Conservation (phyloP, 306 rosid genomes). For the Ochetophila trinervis region DNA sequence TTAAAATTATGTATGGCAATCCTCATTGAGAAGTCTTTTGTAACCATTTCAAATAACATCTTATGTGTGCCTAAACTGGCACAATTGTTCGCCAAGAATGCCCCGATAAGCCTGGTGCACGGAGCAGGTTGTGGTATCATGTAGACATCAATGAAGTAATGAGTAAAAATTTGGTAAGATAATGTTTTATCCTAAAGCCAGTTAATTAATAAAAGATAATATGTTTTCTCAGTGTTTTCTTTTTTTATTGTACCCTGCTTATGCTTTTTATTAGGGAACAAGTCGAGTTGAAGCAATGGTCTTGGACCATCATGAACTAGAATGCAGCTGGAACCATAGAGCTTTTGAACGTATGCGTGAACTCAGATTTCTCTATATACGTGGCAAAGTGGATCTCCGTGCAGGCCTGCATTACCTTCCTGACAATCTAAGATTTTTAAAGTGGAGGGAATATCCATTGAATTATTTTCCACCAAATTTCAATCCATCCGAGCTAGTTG, state of each 20-base stretch:
- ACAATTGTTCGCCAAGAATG: constrained; percentile 27
- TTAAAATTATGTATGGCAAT: constrained; percentile 23
- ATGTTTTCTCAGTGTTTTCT: too few relatives aligned
- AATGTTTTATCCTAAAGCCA: too few relatives aligned
- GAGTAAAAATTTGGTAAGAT: too few relatives aligned
- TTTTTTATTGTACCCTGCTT: neutral
- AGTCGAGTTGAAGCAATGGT: constrained; percentile 6
- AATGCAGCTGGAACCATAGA: neutral
- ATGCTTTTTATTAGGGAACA: constrained; percentile 12
- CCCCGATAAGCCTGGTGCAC: constrained; percentile 8
- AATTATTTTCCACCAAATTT: neutral
- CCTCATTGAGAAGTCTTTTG: constrained; percentile 23
- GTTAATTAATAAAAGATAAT: too few relatives aligned
- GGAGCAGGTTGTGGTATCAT: constrained; percentile 32
- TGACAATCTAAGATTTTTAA: constrained; percentile 3
- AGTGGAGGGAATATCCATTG: constrained; percentile 21
- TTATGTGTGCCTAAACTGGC: constrained; percentile 39
- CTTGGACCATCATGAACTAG: neutral
- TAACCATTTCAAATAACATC: neutral
- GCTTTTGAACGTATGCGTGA: constrained; percentile 28
- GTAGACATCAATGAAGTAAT: constrained; percentile 23
- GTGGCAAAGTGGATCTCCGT: neutral
- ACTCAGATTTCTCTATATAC: constrained; percentile 17
- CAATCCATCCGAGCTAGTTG: constrained; percentile 15
- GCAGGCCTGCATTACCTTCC: constrained; percentile 11